Conservation (phyloP, 345 rosid species). For the Populus deltoides region DNA sequence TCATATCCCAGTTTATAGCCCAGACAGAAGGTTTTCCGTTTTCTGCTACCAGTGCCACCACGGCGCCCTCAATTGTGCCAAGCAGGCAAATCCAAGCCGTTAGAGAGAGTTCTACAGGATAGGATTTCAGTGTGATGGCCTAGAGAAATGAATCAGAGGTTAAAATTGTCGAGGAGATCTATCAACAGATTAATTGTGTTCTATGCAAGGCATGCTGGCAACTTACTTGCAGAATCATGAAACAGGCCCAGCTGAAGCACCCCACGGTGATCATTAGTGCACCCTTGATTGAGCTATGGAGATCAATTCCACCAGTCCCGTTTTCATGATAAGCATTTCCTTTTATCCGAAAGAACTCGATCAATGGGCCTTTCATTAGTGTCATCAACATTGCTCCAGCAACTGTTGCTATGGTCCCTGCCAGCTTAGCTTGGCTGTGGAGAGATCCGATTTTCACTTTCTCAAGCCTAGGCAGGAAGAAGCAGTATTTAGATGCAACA, state of each 20-base stretch:
- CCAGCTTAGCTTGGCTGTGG: constrained; percentile 60
- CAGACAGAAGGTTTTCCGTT: constrained; percentile 53
- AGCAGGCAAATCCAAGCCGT: constrained; percentile 75
- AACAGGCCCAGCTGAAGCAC: constrained; percentile 70
- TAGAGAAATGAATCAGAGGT: constrained; percentile 14
- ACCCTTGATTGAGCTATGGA: constrained; percentile 57
- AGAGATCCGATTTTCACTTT: constrained; percentile 48
- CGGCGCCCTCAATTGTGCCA: constrained; percentile 63
- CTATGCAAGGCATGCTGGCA: not conserved
- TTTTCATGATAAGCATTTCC: constrained; percentile 30
- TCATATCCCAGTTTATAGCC: constrained; percentile 71
- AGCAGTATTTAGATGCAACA: not conserved
- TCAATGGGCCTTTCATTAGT: constrained; percentile 55
- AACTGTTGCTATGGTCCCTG: constrained; percentile 75
- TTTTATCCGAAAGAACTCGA: constrained; percentile 54
- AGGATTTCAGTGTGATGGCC: constrained; percentile 60
- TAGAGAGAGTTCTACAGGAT: constrained; percentile 79
- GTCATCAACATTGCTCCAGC: constrained; percentile 96
- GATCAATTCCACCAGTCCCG: constrained; percentile 37
- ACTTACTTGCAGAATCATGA: constrained; percentile 70
- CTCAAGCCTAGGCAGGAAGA: constrained; percentile 47
- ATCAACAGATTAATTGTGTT: not conserved
- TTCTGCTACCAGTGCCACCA: constrained; percentile 66
- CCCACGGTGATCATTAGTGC: constrained; percentile 59
- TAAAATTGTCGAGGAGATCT: not conserved